phyloP scores from a whole-genome alignment of 306 rosid genomes.

The Rosa chinensis region DNA sequence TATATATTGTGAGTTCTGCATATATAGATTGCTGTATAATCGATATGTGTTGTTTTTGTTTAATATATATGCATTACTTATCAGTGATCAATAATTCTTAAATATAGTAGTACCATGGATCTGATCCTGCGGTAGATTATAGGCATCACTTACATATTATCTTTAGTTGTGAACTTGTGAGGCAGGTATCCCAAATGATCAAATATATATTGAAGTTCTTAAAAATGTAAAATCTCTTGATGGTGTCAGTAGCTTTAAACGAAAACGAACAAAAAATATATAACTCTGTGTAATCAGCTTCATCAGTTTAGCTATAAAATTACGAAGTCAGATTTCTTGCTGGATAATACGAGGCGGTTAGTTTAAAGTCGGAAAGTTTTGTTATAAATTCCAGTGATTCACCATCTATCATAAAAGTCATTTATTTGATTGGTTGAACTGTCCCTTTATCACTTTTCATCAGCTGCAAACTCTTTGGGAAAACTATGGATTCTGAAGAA shows the following conservation, averaged over 20 bases:
- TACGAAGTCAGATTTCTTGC: not conserved
- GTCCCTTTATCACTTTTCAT: conserved; percentile 23
- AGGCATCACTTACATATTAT: not conserved
- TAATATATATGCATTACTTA: not conserved
- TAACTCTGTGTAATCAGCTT: not conserved
- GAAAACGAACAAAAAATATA: not conserved
- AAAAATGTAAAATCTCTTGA: not conserved
- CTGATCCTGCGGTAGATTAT: not conserved
- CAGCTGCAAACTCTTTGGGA: conserved; percentile 28
- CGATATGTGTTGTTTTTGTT: not conserved
- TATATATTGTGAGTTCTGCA: not conserved
- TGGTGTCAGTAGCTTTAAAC: not conserved
- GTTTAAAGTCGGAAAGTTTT: not conserved
- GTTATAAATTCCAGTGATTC: not conserved
- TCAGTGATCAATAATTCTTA: not conserved
- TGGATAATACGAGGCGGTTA: not conserved
- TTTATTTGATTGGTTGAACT: not conserved
- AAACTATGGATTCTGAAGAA: conserved; percentile 19
- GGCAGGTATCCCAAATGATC: not conserved
- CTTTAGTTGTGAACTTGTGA: not conserved
- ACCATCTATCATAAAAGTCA: not conserved
- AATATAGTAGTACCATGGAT: not conserved
- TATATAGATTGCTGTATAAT: not conserved
- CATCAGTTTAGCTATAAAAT: not conserved
- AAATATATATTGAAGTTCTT: not conserved